Conservation (phyloP, 371 early-diverging fungal genomes). For the Rhizopus delemar region DNA sequence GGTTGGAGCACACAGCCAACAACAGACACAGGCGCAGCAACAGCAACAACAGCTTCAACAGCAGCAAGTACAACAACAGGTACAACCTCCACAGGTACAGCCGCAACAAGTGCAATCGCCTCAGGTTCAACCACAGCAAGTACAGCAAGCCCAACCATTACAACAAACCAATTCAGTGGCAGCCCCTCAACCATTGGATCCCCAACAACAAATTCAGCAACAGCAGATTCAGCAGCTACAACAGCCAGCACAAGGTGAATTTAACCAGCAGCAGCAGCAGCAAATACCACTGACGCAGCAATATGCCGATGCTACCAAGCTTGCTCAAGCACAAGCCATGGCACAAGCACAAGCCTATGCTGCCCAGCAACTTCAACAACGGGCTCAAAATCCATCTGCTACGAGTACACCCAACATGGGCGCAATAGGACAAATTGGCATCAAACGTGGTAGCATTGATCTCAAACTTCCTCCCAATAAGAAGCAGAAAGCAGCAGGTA, state of each 20-base stretch:
- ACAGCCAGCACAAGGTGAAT: conserved; percentile 1
- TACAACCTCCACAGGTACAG: not conserved
- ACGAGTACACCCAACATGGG: conserved; percentile 11
- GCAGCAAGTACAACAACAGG: conserved; percentile 12
- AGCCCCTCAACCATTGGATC: conserved; percentile 6
- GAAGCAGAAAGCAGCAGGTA: conserved; percentile 23
- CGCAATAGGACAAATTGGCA: not conserved
- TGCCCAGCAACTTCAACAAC: conserved; percentile 17
- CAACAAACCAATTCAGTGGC: not conserved
- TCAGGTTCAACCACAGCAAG: not conserved
- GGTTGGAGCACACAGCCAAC: conserved; percentile 20
- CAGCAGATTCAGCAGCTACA: conserved; percentile 3
- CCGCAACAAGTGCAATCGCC: not conserved
- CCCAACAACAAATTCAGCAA: conserved; percentile 3
- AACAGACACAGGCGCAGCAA: conserved; percentile 18
- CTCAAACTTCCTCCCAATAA: conserved; percentile 46
- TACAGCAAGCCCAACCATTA: not conserved
- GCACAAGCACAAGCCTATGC: conserved; percentile 13
- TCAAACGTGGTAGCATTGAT: conserved; percentile 42
- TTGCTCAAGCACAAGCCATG: conserved; percentile 12
- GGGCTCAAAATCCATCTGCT: conserved; percentile 13
- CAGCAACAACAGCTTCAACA: conserved; percentile 15
- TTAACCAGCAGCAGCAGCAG: conserved; percentile 17
- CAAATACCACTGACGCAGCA: conserved; percentile 24
- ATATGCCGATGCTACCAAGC: conserved; percentile 26